These are phyloP conservation scores for Polyporus tsugae DNA, from an alignment of 1,284 basidiomycete genomes.

Conservation along the genomic window DNA sequence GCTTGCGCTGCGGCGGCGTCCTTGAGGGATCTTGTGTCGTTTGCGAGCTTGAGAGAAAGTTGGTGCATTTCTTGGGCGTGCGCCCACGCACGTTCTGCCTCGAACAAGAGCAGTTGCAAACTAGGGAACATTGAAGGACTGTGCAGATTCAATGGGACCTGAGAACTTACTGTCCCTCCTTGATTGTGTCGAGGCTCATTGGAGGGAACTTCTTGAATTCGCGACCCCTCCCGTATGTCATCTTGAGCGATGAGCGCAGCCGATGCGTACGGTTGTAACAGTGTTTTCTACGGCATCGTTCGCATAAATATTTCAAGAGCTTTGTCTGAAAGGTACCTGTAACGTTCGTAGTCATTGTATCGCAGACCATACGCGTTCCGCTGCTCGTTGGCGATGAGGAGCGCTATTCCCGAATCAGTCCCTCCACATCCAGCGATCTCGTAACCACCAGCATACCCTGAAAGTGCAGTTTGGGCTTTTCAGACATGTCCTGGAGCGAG, in stretches of 20 bases:
- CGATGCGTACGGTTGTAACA: conserved; percentile 92
- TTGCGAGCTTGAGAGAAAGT: conserved; percentile 57
- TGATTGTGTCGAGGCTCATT: conserved; percentile 69
- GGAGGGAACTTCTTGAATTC: conserved; percentile 86
- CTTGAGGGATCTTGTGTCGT: conserved; percentile 44
- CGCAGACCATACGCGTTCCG: conserved; percentile 91
- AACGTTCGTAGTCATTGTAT: conserved; percentile 87
- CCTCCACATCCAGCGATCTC: not conserved
- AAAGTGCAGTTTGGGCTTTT: conserved; percentile 42
- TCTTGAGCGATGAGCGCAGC: conserved; percentile 82
- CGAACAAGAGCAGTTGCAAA: conserved; percentile 86
- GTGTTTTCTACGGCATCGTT: conserved; percentile 69
- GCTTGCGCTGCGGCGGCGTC: conserved; percentile 44
- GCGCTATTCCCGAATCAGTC: conserved; percentile 54
- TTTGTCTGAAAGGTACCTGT: conserved; percentile 61
- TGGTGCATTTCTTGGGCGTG: conserved; percentile 84
- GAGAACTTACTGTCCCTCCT: conserved; percentile 80
- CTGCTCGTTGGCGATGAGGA: conserved; percentile 89
- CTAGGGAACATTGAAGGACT: conserved; percentile 47
- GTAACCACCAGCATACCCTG: conserved; percentile 32
- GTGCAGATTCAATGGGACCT: not conserved
- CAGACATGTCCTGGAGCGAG: conserved; percentile 35
- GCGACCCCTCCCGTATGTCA: conserved; percentile 89
- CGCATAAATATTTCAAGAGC: not conserved
- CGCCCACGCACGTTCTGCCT: conserved; percentile 93